These are phyloP conservation scores for Calonectria henricotiae DNA, from an alignment of 2,329 filamentous ascomycete genomes.

Conservation along the genomic window DNA sequence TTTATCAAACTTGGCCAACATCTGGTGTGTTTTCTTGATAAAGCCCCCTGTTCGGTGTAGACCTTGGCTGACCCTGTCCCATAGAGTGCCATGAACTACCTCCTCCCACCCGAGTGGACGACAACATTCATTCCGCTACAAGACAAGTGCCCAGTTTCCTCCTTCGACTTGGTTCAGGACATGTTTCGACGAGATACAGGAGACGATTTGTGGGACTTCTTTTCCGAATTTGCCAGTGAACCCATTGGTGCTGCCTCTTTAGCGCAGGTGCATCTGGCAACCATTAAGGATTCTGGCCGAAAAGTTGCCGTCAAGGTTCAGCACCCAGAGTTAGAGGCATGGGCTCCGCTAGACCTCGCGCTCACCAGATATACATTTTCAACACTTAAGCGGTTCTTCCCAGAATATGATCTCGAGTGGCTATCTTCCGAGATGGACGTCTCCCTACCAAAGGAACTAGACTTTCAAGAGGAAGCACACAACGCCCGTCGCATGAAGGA, in stretches of 20 bases:
- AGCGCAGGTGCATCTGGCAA: constrained; percentile 94
- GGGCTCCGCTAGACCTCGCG: constrained; percentile 89
- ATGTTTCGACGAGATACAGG: constrained; percentile 93
- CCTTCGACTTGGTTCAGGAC: constrained; percentile 85
- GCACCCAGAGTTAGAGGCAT: constrained; percentile 90
- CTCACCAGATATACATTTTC: constrained; percentile 92
- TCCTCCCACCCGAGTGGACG: constrained; percentile 93
- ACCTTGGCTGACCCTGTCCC: constrained; percentile 48
- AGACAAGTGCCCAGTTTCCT: constrained; percentile 95
- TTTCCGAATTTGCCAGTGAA: constrained; percentile 84
- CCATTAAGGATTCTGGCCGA: constrained; percentile 84
- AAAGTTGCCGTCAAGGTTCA: constrained; percentile 97
- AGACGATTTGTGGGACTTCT: constrained; percentile 83
- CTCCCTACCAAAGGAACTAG: constrained; percentile 91
- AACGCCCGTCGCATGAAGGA: constrained; percentile 87
- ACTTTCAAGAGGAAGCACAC: constrained; percentile 88
- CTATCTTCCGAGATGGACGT: constrained; percentile 92
- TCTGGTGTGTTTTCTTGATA: constrained; percentile 68
- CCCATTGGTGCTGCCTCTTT: constrained; percentile 95
- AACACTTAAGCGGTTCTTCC: constrained; percentile 92
- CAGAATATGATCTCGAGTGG: constrained; percentile 98
- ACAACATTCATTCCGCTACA: constrained; percentile 96
- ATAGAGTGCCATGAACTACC: constrained; percentile 93
- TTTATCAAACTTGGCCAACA: constrained; percentile 99
- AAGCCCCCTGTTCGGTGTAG: not conserved